These are phyloP conservation scores for Nakazawaea pomicola DNA, from an alignment of 805 yeast genomes.

Conservation along the genomic window DNA sequence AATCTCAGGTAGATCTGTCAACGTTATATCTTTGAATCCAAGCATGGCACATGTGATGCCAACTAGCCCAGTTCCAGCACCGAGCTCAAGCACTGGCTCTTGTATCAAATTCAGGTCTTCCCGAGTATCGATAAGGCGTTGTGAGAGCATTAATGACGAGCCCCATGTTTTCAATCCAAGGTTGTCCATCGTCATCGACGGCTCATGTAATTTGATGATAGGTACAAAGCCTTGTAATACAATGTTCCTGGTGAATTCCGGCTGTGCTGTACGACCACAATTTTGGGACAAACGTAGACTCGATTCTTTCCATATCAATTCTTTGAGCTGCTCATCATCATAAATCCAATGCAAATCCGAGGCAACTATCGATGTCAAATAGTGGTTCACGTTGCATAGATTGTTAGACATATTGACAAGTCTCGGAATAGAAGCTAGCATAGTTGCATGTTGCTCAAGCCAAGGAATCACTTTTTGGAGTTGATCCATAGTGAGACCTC, in stretches of 20 bases:
- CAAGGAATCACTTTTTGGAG: slow-evolving; percentile 34
- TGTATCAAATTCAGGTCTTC: slow-evolving; percentile 14
- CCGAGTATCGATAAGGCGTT: slow-evolving; percentile 35
- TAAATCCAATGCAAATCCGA: slow-evolving; percentile 45
- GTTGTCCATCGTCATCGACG: slow-evolving; percentile 80
- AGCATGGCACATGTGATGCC: slow-evolving; percentile 65
- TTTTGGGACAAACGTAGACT: slow-evolving; percentile 69
- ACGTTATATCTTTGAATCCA: slow-evolving; percentile 38
- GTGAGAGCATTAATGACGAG: slow-evolving; percentile 67
- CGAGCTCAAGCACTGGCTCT: slow-evolving; percentile 63
- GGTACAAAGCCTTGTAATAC: slow-evolving; percentile 21
- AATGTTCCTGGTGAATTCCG: slow-evolving; percentile 61
- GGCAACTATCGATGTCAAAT: slow-evolving; percentile 46
- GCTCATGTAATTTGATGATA: slow-evolving; percentile 61
- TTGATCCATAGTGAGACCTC: slow-evolving; percentile 24
- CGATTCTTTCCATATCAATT: slow-evolving; percentile 46
- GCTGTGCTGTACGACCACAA: slow-evolving; percentile 82
- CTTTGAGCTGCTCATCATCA: slow-evolving; percentile 27
- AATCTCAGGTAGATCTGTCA: slow-evolving; percentile 82
- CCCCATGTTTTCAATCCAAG: slow-evolving; percentile 97
- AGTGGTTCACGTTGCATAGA: slow-evolving; percentile 33
- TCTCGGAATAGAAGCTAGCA: slow-evolving; percentile 21
- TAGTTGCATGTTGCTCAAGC: slow-evolving; percentile 29
- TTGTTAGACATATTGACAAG: slow-evolving; percentile 24
- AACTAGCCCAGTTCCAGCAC: slow-evolving; percentile 91